Base-by-base conservation (phyloP, 2,329 filamentous ascomycete species). In the Cladosporium colombiae region DNA sequence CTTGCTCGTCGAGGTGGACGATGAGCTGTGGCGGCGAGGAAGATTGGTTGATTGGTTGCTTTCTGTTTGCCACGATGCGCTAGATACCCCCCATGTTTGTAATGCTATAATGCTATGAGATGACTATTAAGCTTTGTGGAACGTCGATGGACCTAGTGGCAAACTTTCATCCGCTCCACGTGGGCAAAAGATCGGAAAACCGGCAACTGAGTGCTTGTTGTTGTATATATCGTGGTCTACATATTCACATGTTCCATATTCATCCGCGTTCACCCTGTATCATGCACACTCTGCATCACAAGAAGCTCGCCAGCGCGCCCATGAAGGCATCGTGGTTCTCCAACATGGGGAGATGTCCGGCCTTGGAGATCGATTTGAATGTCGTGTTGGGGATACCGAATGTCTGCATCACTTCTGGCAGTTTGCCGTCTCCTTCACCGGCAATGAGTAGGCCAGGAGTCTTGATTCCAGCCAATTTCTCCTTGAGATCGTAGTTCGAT, bases 261-360 rank as follows among this genome's bases (percentile, higher is more conserved):
- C 40, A 21, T 46, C n/a, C 40, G 10, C 5, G 18, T 1, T n/a
- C 18, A n/a, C 18, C 37, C 18, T 10, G 7, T 10, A 46, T 21
- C n/a, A 23, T 21, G 40, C 40, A 46, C 21, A 5, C 3, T 46
- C n/a, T 6, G 13, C 3, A 46, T 46, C 40, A 75, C 69, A 91
- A 70, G 68, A 91, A 91, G 10, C 76, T 80, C 50, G 81, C 79
- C 2, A 94, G 81, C 55, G 86, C 86, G 31, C 84, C 80, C 74
- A 89, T 89, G 75, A 93, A 93, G 4, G 83, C 87, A 65, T 82
- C 78, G 0, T 91, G 88, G 70, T 87, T 85, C 78, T 96, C 92
- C 57, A 88, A 88, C 91, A 96, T 96, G 0, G 92, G 92, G 73
- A 96, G 78, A 80, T 96, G 92, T 0, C 92, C 92, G 0, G 91